phyloP scores from a whole-genome alignment of 1,284 basidiomycete species.

The Ceratobasidium sp. region DNA sequence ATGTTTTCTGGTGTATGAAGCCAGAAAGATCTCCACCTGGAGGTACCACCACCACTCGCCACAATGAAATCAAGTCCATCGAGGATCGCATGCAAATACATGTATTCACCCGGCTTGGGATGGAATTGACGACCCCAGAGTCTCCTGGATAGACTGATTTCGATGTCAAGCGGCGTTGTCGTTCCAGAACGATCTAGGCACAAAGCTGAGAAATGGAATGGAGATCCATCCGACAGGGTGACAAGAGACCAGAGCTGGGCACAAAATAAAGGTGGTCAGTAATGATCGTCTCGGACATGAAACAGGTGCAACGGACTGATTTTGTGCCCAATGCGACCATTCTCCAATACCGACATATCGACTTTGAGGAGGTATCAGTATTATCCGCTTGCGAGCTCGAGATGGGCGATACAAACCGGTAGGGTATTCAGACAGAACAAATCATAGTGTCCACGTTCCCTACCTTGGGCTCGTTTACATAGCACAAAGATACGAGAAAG shows the following conservation, averaged over 20 bases:
- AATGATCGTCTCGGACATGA: too few relatives aligned
- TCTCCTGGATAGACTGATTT: conserved; percentile 4
- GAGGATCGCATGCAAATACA: too few relatives aligned
- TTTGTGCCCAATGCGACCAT: too few relatives aligned
- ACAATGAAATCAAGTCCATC: too few relatives aligned
- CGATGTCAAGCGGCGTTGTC: conserved; percentile 3
- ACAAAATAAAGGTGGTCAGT: too few relatives aligned
- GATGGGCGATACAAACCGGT: background rate
- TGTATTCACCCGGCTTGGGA: too few relatives aligned
- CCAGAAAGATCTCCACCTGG: too few relatives aligned
- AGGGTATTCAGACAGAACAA: background rate
- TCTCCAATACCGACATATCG: too few relatives aligned
- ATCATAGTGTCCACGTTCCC: background rate
- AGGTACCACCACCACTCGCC: too few relatives aligned
- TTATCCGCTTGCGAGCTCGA: background rate
- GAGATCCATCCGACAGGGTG: conserved; percentile 10
- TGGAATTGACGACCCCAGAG: background rate
- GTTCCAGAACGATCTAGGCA: conserved; percentile 10
- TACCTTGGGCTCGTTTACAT: background rate
- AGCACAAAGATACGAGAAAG: conserved; percentile 7
- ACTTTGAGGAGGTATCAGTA: background rate
- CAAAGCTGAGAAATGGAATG: conserved; percentile 4
- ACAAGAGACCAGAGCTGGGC: too few relatives aligned
- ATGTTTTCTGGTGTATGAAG: too few relatives aligned
- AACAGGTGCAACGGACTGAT: too few relatives aligned